A percentile compares a stretch with the other conserved stretches of the same genome.
Conservation (phyloP, 2,329 filamentous ascomycete genomes). For the Botrytis deweyae region DNA sequence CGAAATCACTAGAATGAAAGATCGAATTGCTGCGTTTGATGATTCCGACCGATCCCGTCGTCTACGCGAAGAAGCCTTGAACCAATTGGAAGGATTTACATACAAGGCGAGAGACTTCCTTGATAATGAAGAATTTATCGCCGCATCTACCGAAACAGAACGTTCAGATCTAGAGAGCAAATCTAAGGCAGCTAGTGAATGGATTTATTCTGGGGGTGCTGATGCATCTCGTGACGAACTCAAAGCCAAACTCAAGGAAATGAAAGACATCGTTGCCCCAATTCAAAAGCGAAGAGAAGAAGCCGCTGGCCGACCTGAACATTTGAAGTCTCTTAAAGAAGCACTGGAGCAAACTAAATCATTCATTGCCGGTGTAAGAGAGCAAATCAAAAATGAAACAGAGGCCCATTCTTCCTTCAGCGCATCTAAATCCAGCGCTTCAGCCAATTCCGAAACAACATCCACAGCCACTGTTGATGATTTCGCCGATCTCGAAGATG, state of each 20-base stretch:
- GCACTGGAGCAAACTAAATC: slow-evolving; percentile 69
- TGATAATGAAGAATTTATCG: slow-evolving; percentile 71
- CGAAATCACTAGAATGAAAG: slow-evolving; percentile 41
- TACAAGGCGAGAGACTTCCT: slow-evolving; percentile 85
- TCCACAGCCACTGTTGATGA: slow-evolving; percentile 47
- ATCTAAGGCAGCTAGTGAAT: slow-evolving; percentile 72
- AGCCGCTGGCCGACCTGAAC: slow-evolving; percentile 65
- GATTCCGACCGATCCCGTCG: slow-evolving; percentile 76
- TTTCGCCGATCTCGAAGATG: slow-evolving; percentile 78
- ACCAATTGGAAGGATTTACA: slow-evolving; percentile 89
- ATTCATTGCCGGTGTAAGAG: slow-evolving; percentile 68
- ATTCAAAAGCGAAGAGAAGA: slow-evolving; percentile 76
- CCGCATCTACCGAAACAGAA: slow-evolving; percentile 67
- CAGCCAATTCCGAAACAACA: slow-evolving; percentile 36
- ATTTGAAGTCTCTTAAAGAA: slow-evolving; percentile 65
- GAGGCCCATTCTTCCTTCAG: slow-evolving; percentile 56
- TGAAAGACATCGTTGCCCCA: slow-evolving; percentile 76
- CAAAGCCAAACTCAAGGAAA: slow-evolving; percentile 70
- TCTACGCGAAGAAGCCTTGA: slow-evolving; percentile 80
- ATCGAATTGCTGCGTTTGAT: slow-evolving; percentile 81
- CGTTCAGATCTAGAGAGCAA: slow-evolving; percentile 66
- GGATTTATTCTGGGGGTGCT: slow-evolving; percentile 84
- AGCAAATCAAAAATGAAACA: slow-evolving; percentile 69
- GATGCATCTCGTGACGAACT: slow-evolving; percentile 74
- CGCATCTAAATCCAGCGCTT: slow-evolving; percentile 45